These are phyloP conservation scores for Cryptococcus sp. DNA, from an alignment of 1,284 basidiomycete species.

Conservation along the genomic window DNA sequence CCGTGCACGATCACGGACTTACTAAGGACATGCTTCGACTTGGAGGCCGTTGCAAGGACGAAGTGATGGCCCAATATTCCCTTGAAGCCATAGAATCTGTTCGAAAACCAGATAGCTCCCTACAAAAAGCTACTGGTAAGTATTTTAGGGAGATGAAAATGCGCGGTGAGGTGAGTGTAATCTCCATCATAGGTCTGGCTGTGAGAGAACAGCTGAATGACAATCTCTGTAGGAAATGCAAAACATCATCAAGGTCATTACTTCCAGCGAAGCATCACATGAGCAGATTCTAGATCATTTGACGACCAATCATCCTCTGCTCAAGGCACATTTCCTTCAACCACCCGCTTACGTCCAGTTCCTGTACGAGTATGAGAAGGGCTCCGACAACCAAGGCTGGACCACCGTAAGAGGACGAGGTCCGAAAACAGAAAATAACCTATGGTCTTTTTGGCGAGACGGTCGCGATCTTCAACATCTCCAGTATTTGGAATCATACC, in stretches of 20 bases:
- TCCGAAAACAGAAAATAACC: background rate
- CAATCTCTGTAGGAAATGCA: constrained; percentile 4
- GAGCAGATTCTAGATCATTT: constrained; percentile 48
- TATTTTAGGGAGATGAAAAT: background rate
- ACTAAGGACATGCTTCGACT: constrained; percentile 61
- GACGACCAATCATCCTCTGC: constrained; percentile 48
- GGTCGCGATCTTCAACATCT: constrained; percentile 15
- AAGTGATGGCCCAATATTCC: constrained; percentile 56
- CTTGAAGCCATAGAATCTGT: constrained; percentile 51
- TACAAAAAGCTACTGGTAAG: background rate
- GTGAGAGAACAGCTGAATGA: background rate
- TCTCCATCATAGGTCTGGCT: background rate
- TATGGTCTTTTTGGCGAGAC: constrained; percentile 18
- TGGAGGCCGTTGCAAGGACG: constrained; percentile 59
- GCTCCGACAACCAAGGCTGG: constrained; percentile 24
- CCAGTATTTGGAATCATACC: background rate
- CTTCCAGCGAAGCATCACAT: background rate
- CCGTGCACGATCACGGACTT: constrained; percentile 59
- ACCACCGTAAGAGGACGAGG: background rate
- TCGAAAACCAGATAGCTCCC: background rate
- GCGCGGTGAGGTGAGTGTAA: background rate
- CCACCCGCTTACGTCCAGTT: background rate
- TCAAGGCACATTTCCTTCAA: constrained; percentile 28
- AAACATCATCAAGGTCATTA: background rate
- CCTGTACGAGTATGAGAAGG: background rate